These are phyloP conservation scores for Cryphonectria radicalis DNA, from an alignment of 2,329 filamentous ascomycete species.

Conservation along the genomic window DNA sequence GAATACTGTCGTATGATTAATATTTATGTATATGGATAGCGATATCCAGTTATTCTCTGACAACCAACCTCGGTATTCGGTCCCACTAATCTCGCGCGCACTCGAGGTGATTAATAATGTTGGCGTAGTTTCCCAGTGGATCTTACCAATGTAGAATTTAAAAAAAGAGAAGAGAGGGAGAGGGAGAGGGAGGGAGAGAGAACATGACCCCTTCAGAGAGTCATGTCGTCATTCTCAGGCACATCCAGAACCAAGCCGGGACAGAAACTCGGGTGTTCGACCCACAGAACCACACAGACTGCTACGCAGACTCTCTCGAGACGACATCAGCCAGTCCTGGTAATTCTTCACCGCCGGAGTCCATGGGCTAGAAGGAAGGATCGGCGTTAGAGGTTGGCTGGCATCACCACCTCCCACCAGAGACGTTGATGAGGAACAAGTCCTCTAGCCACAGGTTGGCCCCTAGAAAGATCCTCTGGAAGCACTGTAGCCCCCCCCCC, in stretches of 20 bases:
- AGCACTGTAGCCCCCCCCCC: too few relatives aligned
- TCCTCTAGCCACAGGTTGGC: neutral
- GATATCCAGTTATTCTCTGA: neutral
- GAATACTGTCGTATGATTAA: too few relatives aligned
- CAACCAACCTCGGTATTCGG: too few relatives aligned
- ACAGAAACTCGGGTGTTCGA: neutral
- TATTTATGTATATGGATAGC: neutral
- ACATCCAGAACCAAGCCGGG: neutral
- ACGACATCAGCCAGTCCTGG: too few relatives aligned
- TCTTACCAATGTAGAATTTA: neutral
- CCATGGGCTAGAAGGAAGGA: neutral
- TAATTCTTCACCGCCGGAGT: too few relatives aligned
- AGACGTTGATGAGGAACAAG: too few relatives aligned
- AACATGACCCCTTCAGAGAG: neutral
- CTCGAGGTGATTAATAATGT: neutral
- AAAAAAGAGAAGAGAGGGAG: too few relatives aligned
- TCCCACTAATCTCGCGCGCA: too few relatives aligned
- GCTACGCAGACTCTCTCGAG: too few relatives aligned
- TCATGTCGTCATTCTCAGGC: slow-evolving; percentile 12
- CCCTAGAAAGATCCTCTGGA: neutral
- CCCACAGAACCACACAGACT: neutral
- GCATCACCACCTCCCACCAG: neutral
- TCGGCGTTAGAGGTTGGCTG: neutral
- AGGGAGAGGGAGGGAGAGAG: too few relatives aligned
- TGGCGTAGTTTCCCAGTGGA: neutral